Percentiles rank a stretch among this genome's conserved stretches.
These are phyloP conservation scores for Fusarium anguioides DNA, from an alignment of 2,329 filamentous ascomycete genomes.

Conservation along the genomic window DNA sequence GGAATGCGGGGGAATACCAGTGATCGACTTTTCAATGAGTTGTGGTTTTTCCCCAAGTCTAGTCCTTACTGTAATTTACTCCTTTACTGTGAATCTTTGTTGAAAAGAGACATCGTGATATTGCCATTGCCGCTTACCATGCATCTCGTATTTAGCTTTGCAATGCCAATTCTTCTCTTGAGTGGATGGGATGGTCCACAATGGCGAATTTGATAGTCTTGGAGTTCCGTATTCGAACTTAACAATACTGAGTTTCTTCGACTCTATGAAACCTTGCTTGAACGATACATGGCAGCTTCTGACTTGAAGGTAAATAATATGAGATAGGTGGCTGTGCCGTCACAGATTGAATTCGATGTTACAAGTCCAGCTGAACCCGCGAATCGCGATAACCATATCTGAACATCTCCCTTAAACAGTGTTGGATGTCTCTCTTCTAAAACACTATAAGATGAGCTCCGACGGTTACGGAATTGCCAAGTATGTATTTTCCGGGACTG, in stretches of 20 bases:
- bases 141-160: neutral
- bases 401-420: conserved; percentile 5
- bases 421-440: conserved; percentile 13
- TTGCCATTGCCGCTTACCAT: neutral
- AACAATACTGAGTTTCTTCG: neutral
- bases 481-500: conserved; percentile 1
- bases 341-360: neutral
- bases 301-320: neutral
- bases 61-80: conserved; percentile 13
- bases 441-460: conserved; percentile 22
- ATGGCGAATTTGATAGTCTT: neutral
- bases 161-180: neutral
- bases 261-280: neutral
- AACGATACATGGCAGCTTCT: neutral
- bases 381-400: conserved; percentile 4
- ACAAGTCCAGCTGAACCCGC: conserved; percentile 23
- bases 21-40: conserved; percentile 29
- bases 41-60: conserved; percentile 10
- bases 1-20: conserved; percentile 49
- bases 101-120: conserved; percentile 2
- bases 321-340: neutral
- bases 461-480: conserved; percentile 27
- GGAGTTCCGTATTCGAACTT: neutral
- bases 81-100: conserved; percentile 17
- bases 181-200: conserved; percentile 21